Evolutionary conservation across 805 yeast genomes (phyloP).

Genomic region (Teunomyces cretensis): DNA sequence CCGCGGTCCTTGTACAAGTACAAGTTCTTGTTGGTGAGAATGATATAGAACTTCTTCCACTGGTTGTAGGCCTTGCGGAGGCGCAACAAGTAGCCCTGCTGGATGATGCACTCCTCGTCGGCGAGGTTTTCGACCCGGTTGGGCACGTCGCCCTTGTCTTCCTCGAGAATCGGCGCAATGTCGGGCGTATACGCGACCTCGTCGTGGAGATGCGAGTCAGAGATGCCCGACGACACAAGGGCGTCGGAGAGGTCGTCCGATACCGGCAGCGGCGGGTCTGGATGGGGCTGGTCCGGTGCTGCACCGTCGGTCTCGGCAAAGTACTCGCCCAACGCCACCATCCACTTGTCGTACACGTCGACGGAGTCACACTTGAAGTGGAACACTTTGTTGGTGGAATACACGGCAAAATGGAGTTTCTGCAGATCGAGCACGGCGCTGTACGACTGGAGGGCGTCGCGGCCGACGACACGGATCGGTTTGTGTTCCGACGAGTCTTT

Average conservation of each 20-base stretch:
- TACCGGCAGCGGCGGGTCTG: no score
- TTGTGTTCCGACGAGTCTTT: slow-evolving; percentile 38
- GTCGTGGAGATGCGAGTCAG: slow-evolving; percentile 7
- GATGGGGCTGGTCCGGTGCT: no score
- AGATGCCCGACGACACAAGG: slow-evolving; percentile 9
- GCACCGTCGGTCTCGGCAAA: slow-evolving; percentile 7
- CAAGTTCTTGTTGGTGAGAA: slow-evolving; percentile 41
- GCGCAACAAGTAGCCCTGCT: slow-evolving; percentile 41
- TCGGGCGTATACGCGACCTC: not conserved
- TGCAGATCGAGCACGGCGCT: slow-evolving; percentile 16
- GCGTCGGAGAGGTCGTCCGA: no score
- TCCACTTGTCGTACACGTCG: slow-evolving; percentile 16
- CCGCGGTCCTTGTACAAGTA: slow-evolving; percentile 38
- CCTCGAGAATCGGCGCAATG: not conserved
- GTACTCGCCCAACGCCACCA: slow-evolving; percentile 8
- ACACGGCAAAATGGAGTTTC: slow-evolving; percentile 20
- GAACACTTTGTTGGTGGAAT: slow-evolving; percentile 21
- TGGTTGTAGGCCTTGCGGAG: slow-evolving; percentile 45
- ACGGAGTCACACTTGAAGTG: slow-evolving; percentile 16
- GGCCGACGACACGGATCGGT: slow-evolving; percentile 32
- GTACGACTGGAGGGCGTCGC: slow-evolving; percentile 17
- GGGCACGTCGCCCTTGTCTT: slow-evolving; percentile 2
- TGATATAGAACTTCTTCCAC: slow-evolving; percentile 46
- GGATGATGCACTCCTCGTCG: slow-evolving; percentile 26
- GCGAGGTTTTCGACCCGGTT: not conserved